Percentiles rank a stretch among this genome's conserved stretches.
These are phyloP conservation scores for Torulaspora franciscae DNA, from an alignment of 805 yeast species.

Conservation along the genomic window DNA sequence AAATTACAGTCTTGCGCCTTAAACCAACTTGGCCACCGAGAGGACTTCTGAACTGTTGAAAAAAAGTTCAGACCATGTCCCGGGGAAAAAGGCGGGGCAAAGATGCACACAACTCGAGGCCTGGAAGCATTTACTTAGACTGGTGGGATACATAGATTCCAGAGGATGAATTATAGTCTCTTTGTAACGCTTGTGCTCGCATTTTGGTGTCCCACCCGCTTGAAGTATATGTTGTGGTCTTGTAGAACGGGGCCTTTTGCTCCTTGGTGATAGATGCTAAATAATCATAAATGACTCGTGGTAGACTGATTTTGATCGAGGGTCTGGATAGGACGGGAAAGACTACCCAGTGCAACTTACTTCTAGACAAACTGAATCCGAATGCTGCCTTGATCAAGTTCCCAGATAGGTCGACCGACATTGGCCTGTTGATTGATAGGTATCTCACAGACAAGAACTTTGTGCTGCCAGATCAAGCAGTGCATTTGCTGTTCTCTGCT, in stretches of 20 bases:
- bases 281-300: conserved; percentile 40
- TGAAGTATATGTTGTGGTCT: not conserved
- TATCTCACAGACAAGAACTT: conserved; percentile 55
- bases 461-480: conserved; percentile 64
- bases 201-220: not conserved
- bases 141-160: no score
- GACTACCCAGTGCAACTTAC: conserved; percentile 63
- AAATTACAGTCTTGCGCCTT: conserved; percentile 37
- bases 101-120: not conserved
- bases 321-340: conserved; percentile 96
- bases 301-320: conserved; percentile 74
- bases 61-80: not conserved
- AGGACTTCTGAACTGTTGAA: conserved; percentile 9
- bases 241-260: no score
- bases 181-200: no score
- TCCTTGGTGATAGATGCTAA: no score
- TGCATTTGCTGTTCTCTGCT: conserved; percentile 85
- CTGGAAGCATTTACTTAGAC: not conserved
- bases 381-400: conserved; percentile 59
- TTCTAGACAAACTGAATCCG: conserved; percentile 35
- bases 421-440: conserved; percentile 71
- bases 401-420: conserved; percentile 80
- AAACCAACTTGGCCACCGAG: conserved; percentile 38
- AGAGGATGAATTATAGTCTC: no score
- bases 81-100: not conserved